Evolutionary conservation across 176 grass and related monocot genomes (phyloP), one percentile per base, ranked within the genome.

Genomic region (Metroxylon sagu): DNA sequence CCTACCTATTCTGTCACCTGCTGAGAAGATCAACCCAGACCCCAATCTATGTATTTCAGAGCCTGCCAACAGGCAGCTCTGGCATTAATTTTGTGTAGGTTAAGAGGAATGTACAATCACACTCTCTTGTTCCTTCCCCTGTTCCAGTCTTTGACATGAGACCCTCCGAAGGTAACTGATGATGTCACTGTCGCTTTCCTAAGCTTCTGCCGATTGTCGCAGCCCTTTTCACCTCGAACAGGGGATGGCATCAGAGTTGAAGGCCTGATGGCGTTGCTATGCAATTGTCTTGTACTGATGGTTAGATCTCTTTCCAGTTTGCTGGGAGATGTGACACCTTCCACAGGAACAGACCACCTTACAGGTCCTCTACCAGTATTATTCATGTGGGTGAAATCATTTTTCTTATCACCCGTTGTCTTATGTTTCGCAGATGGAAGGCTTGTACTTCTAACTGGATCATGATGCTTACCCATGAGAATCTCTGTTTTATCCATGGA

Each of bases 121-220:
- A 78, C 49, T 83, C 86, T 89, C 80, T 79, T 95, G 87, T 77
- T 87, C 74, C 76, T 90, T 73, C 79, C 85, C 71, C 83, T 82
- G 65, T 76, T 84, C 90, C 90, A 95, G 50, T 95, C 90, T 61
- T 82, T 81, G 53, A 69, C 50, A 16, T 73, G 71, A 78, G 53
- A 19, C 51, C 48, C 48, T 17, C 27, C 52, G 30, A 57, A 67
- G 18, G 78, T 84, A 66, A 88, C 72, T 39, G 84, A 77, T 29
- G 87, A 83, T 14, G 87, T 54, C 49, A 92, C n/a, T 25, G 87
- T 88, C 60, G 87, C 88, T 83, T 98, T 98, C 76, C 81, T 77
- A 26, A 92, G 72, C 68, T 91, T 98, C 79, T 92, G 87, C 62
- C 88, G 93, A 50, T 83, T 92, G 26, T 98, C 87, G 1, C 76